A percentile compares a stretch with the other conserved stretches of the same genome.
These are phyloP conservation scores for Ophiosphaerella herpotricha DNA, from an alignment of 2,329 filamentous ascomycete species.

Conservation along the genomic window DNA sequence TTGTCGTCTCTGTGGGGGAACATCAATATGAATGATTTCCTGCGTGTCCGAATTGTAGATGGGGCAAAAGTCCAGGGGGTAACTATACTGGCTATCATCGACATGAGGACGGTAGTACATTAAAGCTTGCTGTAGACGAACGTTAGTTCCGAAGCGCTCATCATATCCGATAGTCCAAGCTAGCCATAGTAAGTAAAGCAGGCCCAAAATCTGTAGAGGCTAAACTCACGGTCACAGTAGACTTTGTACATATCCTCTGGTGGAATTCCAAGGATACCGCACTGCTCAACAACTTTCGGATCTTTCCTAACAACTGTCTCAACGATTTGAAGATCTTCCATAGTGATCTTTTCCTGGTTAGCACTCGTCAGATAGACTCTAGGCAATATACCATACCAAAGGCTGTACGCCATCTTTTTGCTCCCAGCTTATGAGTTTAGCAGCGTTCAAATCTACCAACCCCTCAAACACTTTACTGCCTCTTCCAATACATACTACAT, in stretches of 20 bases:
- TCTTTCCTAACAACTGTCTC: slow-evolving; percentile 77
- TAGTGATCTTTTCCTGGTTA: slow-evolving; percentile 68
- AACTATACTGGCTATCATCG: slow-evolving; percentile 89
- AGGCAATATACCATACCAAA: slow-evolving; percentile 58
- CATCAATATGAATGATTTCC: slow-evolving; percentile 79
- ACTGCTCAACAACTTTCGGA: slow-evolving; percentile 88
- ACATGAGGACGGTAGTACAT: slow-evolving; percentile 92
- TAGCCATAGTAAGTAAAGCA: slow-evolving; percentile 30
- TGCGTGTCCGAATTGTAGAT: slow-evolving; percentile 84
- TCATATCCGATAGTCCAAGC: slow-evolving; percentile 96
- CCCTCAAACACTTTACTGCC: slow-evolving; percentile 84
- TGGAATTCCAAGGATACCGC: slow-evolving; percentile 78
- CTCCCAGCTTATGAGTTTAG: slow-evolving; percentile 74
- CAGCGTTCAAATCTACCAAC: slow-evolving; percentile 71
- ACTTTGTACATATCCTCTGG: slow-evolving; percentile 90
- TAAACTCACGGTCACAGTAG: slow-evolving; percentile 79
- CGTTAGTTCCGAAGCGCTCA: slow-evolving; percentile 78
- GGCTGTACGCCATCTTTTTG: slow-evolving; percentile 78
- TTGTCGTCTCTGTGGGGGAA: slow-evolving; percentile 76
- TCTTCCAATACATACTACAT: slow-evolving; percentile 79
- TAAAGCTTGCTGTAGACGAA: slow-evolving; percentile 85
- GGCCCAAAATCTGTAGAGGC: background rate
- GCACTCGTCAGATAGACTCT: background rate
- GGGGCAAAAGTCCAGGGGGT: slow-evolving; percentile 90
- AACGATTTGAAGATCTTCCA: slow-evolving; percentile 84